Base-by-base conservation (phyloP, 306 rosid species). In the Trifolium fragiferum region DNA sequence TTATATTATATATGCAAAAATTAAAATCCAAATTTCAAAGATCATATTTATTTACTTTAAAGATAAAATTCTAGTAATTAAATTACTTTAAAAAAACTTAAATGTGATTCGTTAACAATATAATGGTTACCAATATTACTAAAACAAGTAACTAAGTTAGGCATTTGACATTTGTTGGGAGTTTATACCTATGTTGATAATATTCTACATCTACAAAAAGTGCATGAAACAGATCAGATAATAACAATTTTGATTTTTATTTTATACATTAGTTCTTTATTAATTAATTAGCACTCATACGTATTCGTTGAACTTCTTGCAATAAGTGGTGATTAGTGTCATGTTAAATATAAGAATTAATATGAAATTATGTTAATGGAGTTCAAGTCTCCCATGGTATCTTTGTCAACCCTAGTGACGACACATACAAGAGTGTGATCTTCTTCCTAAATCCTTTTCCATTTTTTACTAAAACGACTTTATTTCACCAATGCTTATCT, bases 391-490 rank as follows among this genome's bases (percentile, higher is more conserved):
- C 41, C 55, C 55, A 49, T 27, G 54, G 60, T 19, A 84, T 77
- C 86, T 83, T 84, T 85, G 92, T 89, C 88, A 85, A 81, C 80
- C 75, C 69, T 20, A 49, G 72, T 89, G 90, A 86, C 91, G 86
- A 84, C 78, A 78, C 55, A 77, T 60, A 68, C 71, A 76, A 80
- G 80, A 41, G 68, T 63, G 68, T 69, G 72, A 66, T 77, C 76
- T 46, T 80, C 67, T 47, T 71, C 37, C 55, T 66, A 68, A 78
- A 61, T 71, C 79, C 10, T 51, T 50, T 2, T 53, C 62, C 3
- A 11, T 80, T 73, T 55, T 40, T 38, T 59, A 71, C 59, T 49
- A 7, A 70, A 61, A 40, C 58, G 27, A 78, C 78, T 62, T 68
- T 80, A 68, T 78, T 73, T 66, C 51, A 68, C 65, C 72, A 2